Evolutionary conservation across 2,329 filamentous ascomycete genomes (phyloP).

Genomic region (Claviceps lovelessii): DNA sequence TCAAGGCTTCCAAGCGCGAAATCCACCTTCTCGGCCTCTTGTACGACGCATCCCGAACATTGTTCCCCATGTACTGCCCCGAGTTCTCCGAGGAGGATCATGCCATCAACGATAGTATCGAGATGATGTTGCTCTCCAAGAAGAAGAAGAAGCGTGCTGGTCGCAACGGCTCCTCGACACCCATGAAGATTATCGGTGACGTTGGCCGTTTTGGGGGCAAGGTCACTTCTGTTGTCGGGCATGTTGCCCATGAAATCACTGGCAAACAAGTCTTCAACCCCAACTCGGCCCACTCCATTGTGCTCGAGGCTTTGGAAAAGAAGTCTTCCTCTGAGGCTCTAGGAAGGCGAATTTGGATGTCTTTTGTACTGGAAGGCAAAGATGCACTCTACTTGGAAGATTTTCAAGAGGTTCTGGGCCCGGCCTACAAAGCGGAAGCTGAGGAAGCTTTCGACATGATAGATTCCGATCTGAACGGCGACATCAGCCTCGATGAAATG

Average conservation of each 20-base stretch:
- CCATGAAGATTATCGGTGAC: constrained; percentile 63
- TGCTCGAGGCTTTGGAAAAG: constrained; percentile 79
- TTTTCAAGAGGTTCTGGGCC: constrained; percentile 73
- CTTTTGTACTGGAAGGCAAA: constrained; percentile 80
- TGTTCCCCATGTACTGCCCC: constrained; percentile 84
- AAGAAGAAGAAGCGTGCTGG: constrained; percentile 26
- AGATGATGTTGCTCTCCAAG: constrained; percentile 49
- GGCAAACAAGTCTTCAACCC: constrained; percentile 93
- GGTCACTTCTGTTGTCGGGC: constrained; percentile 82
- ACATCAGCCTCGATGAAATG: constrained; percentile 94
- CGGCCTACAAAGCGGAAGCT: constrained; percentile 58
- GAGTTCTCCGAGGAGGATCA: constrained; percentile 90
- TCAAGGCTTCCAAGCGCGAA: constrained; percentile 81
- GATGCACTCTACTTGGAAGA: constrained; percentile 70
- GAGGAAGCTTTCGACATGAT: constrained; percentile 72
- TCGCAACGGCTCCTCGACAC: constrained; percentile 50
- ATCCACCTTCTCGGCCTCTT: constrained; percentile 69
- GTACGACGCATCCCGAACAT: constrained; percentile 73
- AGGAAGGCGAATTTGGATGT: constrained; percentile 94
- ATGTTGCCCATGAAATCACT: constrained; percentile 86
- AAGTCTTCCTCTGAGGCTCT: constrained; percentile 75
- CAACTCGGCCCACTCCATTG: constrained; percentile 76
- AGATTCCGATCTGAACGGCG: constrained; percentile 80
- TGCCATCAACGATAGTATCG: constrained; percentile 72
- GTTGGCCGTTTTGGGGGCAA: constrained; percentile 81